Percentiles rank a stretch among this genome's conserved stretches.
Conservation (phyloP, 164 flowering plant species). For the Annona cherimola region DNA sequence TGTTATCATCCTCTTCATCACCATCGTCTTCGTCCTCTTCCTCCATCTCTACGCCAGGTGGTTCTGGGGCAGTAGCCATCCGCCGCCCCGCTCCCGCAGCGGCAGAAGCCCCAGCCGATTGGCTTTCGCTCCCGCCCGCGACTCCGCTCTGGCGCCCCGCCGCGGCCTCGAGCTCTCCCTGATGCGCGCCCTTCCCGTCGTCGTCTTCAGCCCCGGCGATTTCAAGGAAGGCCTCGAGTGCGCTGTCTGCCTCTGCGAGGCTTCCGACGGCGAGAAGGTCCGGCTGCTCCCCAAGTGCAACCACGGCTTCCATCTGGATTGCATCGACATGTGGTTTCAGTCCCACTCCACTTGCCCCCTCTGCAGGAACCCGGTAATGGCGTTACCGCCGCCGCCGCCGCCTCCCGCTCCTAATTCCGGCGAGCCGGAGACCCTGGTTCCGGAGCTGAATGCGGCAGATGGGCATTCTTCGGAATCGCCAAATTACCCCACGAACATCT, state of each 20-base stretch:
- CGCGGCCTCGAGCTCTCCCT: slow-evolving; percentile 6
- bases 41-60: slow-evolving; percentile 75
- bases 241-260: slow-evolving; percentile 53
- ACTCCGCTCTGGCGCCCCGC: slow-evolving; percentile 9
- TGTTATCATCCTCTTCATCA: slow-evolving; percentile 47
- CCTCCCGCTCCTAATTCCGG: neutral
- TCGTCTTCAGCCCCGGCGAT: slow-evolving; percentile 18
- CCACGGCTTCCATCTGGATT: slow-evolving; percentile 64
- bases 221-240: slow-evolving; percentile 49
- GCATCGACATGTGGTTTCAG: slow-evolving; percentile 74
- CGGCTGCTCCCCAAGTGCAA: slow-evolving; percentile 48
- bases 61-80: slow-evolving; percentile 45
- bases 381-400: neutral
- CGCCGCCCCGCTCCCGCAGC: neutral
- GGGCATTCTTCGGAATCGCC: slow-evolving; percentile 7
- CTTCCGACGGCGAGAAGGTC: slow-evolving; percentile 45
- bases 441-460: neutral
- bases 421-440: neutral
- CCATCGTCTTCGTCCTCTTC: slow-evolving; percentile 49
- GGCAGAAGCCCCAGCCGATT: slow-evolving; percentile 36
- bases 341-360: slow-evolving; percentile 65
- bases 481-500: slow-evolving; percentile 11
- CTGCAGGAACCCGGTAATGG: slow-evolving; percentile 35
- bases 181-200: slow-evolving; percentile 21
- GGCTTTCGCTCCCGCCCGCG: slow-evolving; percentile 39